A percentile compares a stretch with the other conserved stretches of the same genome.
Conservation (phyloP, 768 basidiomycete species). For the Daedaleopsis sinensis region DNA sequence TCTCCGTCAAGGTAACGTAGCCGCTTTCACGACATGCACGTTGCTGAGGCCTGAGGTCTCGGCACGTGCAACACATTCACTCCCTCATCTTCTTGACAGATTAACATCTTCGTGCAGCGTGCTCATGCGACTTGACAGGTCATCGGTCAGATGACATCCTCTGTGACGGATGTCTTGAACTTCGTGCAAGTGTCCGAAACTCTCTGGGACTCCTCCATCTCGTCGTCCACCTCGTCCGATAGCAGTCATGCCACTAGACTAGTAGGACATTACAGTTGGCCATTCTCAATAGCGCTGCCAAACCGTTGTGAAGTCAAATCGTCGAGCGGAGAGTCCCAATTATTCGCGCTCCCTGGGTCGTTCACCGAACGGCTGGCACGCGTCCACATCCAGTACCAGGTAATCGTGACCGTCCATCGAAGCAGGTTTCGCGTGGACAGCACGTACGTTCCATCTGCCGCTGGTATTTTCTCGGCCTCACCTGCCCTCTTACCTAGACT, state of each 20-base stretch:
- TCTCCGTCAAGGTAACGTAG: conserved; percentile 13
- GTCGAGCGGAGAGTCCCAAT: neutral
- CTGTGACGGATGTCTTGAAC: conserved; percentile 13
- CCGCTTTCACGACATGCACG: neutral
- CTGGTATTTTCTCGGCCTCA: neutral
- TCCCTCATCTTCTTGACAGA: neutral
- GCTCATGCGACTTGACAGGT: conserved; percentile 5
- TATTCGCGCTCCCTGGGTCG: conserved; percentile 24
- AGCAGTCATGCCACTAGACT: conserved; percentile 12
- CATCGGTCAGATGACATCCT: conserved; percentile 17
- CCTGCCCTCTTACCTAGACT: conserved; percentile 15
- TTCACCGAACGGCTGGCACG: conserved; percentile 23
- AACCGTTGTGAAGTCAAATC: conserved; percentile 7
- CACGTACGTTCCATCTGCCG: conserved; percentile 14
- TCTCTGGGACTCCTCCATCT: conserved; percentile 11
- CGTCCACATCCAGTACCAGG: conserved; percentile 27
- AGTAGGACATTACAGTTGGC: conserved; percentile 20
- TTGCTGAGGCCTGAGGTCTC: neutral
- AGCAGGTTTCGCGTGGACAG: conserved; percentile 23
- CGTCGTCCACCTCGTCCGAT: neutral
- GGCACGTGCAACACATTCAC: neutral
- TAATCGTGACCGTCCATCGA: conserved; percentile 22
- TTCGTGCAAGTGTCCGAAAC: conserved; percentile 11
- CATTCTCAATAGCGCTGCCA: conserved; percentile 25
- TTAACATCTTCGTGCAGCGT: no score